A percentile compares a stretch with the other conserved stretches of the same genome.
phyloP scores from a whole-genome alignment of 2,329 filamentous ascomycete species.

The Cadophora sp. region DNA sequence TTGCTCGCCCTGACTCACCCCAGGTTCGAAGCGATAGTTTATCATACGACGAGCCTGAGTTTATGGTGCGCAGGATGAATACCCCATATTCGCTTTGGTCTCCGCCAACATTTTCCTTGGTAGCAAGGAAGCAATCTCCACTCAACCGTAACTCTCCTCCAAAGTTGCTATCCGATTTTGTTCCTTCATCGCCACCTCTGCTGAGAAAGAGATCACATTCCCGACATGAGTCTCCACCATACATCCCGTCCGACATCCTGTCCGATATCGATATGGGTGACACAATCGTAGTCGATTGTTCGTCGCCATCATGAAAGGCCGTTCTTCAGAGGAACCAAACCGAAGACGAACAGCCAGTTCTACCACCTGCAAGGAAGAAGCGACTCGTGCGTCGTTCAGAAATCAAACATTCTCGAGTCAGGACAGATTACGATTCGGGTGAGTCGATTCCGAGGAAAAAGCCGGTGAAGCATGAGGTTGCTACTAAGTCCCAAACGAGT shows the following conservation, averaged over 20 bases:
- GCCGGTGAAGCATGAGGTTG: too few relatives aligned
- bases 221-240: background rate
- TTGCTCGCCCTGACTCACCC: background rate
- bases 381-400: background rate
- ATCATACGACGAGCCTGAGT: background rate
- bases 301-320: background rate
- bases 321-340: background rate
- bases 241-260: background rate
- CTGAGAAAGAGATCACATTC: background rate
- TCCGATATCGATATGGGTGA: background rate
- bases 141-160: background rate
- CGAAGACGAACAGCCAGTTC: background rate
- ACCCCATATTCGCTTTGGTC: background rate
- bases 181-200: background rate
- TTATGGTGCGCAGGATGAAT: background rate
- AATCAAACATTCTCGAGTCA: background rate
- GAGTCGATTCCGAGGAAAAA: background rate
- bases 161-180: background rate
- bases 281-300: background rate
- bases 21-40: background rate
- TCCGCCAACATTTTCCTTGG: background rate
- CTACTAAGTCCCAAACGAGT: too few relatives aligned
- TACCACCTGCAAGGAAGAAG: background rate
- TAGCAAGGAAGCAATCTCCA: background rate
- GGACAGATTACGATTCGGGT: background rate